Evolutionary conservation across 2,329 filamentous ascomycete species (phyloP).

Genomic region (Xylaria multiplex): DNA sequence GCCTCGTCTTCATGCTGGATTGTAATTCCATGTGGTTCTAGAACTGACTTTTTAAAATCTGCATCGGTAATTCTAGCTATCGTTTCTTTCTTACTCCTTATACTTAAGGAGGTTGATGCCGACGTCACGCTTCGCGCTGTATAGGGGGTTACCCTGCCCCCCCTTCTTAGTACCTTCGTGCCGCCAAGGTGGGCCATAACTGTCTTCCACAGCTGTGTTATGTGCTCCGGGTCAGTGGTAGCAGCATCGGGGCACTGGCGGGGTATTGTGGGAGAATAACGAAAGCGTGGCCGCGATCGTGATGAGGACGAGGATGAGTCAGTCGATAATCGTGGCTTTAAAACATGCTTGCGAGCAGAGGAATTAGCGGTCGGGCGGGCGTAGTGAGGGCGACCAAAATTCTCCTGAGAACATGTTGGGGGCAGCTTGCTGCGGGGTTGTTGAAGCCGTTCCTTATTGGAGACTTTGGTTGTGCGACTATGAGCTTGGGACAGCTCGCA

Average conservation of each 20-base stretch:
- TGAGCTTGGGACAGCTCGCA: too few relatives aligned
- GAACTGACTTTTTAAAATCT: constrained; percentile 10
- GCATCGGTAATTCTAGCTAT: constrained; percentile 2
- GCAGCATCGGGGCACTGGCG: neutral
- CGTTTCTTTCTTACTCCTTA: neutral
- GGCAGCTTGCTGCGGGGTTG: constrained; percentile 4
- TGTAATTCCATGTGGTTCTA: constrained; percentile 12
- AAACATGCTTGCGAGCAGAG: constrained; percentile 9
- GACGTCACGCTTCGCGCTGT: neutral
- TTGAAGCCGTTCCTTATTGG: too few relatives aligned
- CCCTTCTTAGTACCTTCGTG: too few relatives aligned
- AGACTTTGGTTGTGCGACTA: too few relatives aligned
- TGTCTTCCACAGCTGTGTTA: constrained; percentile 3
- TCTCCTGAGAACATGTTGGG: neutral
- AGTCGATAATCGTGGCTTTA: neutral
- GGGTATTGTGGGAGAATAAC: too few relatives aligned
- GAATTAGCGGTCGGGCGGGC: constrained; percentile 12
- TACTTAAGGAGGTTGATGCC: neutral
- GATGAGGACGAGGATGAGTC: neutral
- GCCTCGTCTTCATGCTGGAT: neutral
- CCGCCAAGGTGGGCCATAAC: neutral
- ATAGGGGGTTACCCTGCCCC: neutral
- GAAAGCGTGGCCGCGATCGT: too few relatives aligned
- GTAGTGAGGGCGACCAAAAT: neutral
- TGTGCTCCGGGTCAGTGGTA: constrained; percentile 17